These are phyloP conservation scores for Vitis hybrid DNA, from an alignment of 177 flowering plant genomes.

Conservation along the genomic window DNA sequence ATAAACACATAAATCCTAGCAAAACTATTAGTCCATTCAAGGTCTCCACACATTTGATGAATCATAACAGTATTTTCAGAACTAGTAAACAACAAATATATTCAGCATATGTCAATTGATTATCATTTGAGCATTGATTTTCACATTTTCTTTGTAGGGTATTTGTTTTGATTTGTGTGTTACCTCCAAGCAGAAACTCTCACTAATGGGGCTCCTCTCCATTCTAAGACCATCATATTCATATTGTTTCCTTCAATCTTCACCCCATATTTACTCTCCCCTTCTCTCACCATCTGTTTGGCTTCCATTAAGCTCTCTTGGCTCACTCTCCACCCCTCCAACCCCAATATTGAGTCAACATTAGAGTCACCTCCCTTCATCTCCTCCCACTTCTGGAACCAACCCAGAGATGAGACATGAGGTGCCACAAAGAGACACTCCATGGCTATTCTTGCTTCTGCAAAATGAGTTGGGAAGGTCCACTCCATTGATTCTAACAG, in stretches of 20 bases:
- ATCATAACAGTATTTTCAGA: too few relatives aligned
- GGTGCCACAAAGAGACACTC: slow-evolving; percentile 45
- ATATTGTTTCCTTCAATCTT: slow-evolving; percentile 22
- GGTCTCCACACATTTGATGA: too few relatives aligned
- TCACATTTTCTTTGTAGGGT: too few relatives aligned
- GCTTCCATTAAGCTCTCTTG: slow-evolving; percentile 31
- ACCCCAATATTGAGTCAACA: background rate
- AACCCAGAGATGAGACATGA: slow-evolving; percentile 20
- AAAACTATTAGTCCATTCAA: too few relatives aligned
- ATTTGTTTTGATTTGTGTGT: background rate
- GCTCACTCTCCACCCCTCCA: slow-evolving; percentile 27
- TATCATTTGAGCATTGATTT: background rate
- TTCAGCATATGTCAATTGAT: too few relatives aligned
- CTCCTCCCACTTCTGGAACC: slow-evolving; percentile 29
- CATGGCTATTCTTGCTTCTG: slow-evolving; percentile 48
- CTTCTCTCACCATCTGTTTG: slow-evolving; percentile 30
- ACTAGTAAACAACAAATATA: too few relatives aligned
- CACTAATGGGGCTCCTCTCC: slow-evolving; percentile 35
- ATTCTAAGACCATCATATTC: slow-evolving; percentile 40
- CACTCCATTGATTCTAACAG: slow-evolving; percentile 39
- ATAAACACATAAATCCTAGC: too few relatives aligned
- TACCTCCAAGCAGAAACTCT: slow-evolving; percentile 37
- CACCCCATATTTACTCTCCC: slow-evolving; percentile 25
- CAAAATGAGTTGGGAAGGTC: slow-evolving; percentile 31
- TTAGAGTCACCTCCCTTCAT: background rate